Base-by-base conservation (phyloP, 345 rosid species). In the Turritis glabra region DNA sequence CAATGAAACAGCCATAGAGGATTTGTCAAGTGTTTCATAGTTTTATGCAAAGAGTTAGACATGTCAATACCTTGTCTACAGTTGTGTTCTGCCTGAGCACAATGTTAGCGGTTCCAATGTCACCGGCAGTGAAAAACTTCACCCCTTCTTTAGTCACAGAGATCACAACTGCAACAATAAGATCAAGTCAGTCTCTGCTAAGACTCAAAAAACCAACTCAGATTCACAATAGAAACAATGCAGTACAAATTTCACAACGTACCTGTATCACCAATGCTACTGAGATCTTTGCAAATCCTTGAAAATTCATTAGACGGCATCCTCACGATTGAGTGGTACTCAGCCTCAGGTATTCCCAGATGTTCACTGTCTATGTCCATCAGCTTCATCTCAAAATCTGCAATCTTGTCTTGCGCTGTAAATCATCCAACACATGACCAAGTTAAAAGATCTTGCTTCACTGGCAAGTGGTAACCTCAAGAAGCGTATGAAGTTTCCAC, bases 351-450 rank as follows among this genome's bases (percentile, higher is more conserved):
- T 69, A 95, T 95, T 4, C 98, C 98, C 32, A 95, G 85, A 73
- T 95, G 99, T 82, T 95, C 99, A 30, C 96, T 90, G 69, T 92
- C 99, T 10, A 95, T 90, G 84, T 92, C 98, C 99, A 92, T 92
- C 78, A 95, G 73, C 69, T 88, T 95, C 99, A 95, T 92, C 88
- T 95, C 99, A 64, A 92, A 95, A 72, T 95, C 97, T 0, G 96
- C 87, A 65, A 95, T 95, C 76, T 90, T 95, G 75, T 95, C 99
- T 75, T 90, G 99, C 0, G 99, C 98, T 95, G 61, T 30, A 63
- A 55, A 78, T 13, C 19, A 67, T 33, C 17, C 53, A 44, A 12
- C 29, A 71, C 22, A 71, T 1, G 33, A 8, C 25, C 43, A 17
- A 14, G 23, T 13, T 12, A 17, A 35, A 69, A 44, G 14, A 11